Percentiles rank a stretch among this genome's conserved stretches.
These are phyloP conservation scores for Monosporascus sp. DNA, from an alignment of 2,329 filamentous ascomycete genomes.

Conservation along the genomic window DNA sequence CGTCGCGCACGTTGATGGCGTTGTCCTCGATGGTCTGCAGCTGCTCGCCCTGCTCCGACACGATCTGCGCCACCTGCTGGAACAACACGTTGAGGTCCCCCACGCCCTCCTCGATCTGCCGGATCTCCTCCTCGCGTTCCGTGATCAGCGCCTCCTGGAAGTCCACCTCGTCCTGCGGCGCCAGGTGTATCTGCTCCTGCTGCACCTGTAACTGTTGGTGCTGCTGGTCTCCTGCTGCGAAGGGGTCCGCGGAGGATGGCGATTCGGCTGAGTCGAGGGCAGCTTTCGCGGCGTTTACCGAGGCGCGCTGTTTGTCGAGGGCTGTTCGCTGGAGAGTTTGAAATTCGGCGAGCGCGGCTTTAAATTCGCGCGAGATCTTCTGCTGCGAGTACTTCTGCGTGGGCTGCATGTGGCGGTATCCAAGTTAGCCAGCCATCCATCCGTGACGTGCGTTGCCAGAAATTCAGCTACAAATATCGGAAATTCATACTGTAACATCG, in stretches of 20 bases:
- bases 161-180: slow-evolving; percentile 90
- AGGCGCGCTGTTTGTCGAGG: slow-evolving; percentile 87
- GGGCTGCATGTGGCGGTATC: slow-evolving; percentile 49
- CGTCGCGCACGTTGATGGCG: slow-evolving; percentile 73
- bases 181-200: slow-evolving; percentile 74
- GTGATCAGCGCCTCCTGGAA: slow-evolving; percentile 95
- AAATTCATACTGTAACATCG: slow-evolving; percentile 63
- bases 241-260: slow-evolving; percentile 22
- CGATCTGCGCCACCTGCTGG: slow-evolving; percentile 95
- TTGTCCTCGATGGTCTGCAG: slow-evolving; percentile 85
- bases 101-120: slow-evolving; percentile 95
- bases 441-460: background rate
- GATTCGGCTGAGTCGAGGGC: slow-evolving; percentile 61
- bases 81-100: slow-evolving; percentile 95
- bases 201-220: slow-evolving; percentile 59
- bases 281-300: slow-evolving; percentile 73
- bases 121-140: slow-evolving; percentile 93
- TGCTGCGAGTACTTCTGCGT: slow-evolving; percentile 95
- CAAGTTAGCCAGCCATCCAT: background rate
- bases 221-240: slow-evolving; percentile 28
- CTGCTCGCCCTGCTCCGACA: slow-evolving; percentile 85
- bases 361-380: slow-evolving; percentile 91
- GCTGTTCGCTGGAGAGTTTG: slow-evolving; percentile 85
- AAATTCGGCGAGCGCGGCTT: slow-evolving; percentile 82
- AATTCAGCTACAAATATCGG: too few species aligned